Base-by-base conservation (phyloP, 2,329 filamentous ascomycete species). In the Ampelomyces quisqualis region DNA sequence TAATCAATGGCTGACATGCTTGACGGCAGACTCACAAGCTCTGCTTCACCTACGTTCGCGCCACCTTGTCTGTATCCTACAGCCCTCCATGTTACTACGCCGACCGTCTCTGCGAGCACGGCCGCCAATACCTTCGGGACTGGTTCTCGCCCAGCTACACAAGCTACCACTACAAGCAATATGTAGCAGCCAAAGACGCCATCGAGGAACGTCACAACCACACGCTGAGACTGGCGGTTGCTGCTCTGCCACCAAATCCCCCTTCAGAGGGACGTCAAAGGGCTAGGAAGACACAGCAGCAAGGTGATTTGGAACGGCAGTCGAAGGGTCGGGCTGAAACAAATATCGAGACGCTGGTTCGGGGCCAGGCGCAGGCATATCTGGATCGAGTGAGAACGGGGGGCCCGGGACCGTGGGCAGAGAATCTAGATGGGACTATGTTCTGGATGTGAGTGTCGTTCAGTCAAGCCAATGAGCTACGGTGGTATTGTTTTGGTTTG, bases 91-190 rank as follows among this genome's bases (percentile, higher is more conserved):
- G 69, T 0, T 71, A 72, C 58, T 67, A 66, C 39, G 68, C 69
- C 6, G 67, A 72, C 36, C 57, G 58, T 1, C 59, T 72, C 2
- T 71, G 68, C 45, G 69, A 70, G 11, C 62, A 68, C 2, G 69
- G 53, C 1, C 46, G 57, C 2, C 14, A 13, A n/a, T 69, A 65
- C 38, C 40, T 68, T 17, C 32, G 21, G 6, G 10, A 23, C 21
- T 34, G 20, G 20, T 33, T 17, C 15, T 8, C 9, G 9, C 6
- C 15, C 3, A 23, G 10, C 10, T 10, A 23, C 10, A 10, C 6
- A 6, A 23, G 17, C 15, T 4, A 18, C 5, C 17, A 33, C 5
- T 20, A 17, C 8, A 20, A 33, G 13, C 13, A 21, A n/a, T 33
- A 18, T 20, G 6, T 6, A 10, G 6, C 6, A 23, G 6, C 10